These are phyloP conservation scores for Harringtonia lauricola DNA, from an alignment of 2,329 filamentous ascomycete genomes.

Conservation along the genomic window DNA sequence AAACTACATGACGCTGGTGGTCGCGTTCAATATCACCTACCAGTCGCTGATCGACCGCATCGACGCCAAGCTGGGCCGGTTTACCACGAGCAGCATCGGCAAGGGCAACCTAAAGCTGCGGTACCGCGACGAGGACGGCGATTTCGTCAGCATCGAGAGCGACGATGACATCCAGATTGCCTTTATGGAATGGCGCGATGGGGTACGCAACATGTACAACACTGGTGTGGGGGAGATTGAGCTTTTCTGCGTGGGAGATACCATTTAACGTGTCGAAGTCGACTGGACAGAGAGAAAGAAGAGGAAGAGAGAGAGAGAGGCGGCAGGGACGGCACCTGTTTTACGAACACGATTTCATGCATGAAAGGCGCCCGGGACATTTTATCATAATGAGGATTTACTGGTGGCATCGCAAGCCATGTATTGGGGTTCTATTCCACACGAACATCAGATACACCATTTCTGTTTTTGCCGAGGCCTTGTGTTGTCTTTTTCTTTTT, in stretches of 20 bases:
- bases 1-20: constrained; percentile 91
- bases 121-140: constrained; percentile 85
- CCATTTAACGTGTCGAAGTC: neutral
- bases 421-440: neutral
- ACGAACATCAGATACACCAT: neutral
- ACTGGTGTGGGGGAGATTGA: constrained; percentile 83
- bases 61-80: constrained; percentile 83
- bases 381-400: neutral
- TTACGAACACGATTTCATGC: neutral
- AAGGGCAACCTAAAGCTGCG: constrained; percentile 75
- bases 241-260: constrained; percentile 58
- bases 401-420: neutral
- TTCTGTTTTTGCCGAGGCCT: neutral
- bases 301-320: too few species aligned
- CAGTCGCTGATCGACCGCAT: constrained; percentile 90
- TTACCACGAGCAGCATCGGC: constrained; percentile 74
- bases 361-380: neutral
- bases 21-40: constrained; percentile 89
- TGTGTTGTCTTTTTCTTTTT: neutral
- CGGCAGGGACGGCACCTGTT: neutral
- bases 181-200: constrained; percentile 88
- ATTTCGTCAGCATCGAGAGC: constrained; percentile 85
- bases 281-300: too few species aligned
- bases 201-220: constrained; percentile 40
- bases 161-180: constrained; percentile 96